Percentiles rank a stretch among this genome's conserved stretches.
phyloP scores from a whole-genome alignment of 2,329 filamentous ascomycete species.

The Monilinia aucupariae region DNA sequence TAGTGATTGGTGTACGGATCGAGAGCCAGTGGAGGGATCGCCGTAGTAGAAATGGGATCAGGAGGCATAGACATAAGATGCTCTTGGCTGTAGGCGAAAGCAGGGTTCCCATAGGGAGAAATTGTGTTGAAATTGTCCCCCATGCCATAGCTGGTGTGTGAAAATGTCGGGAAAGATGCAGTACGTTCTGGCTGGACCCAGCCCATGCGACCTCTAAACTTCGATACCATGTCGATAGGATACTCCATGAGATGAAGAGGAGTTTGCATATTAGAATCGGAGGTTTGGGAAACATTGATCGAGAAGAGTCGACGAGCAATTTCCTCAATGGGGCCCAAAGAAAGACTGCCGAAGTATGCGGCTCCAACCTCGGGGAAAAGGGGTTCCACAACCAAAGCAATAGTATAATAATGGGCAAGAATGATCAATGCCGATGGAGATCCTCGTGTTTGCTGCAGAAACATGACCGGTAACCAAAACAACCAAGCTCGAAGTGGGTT shows the following conservation, averaged over 20 bases:
- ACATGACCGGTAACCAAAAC: conserved; percentile 87
- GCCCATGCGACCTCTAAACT: conserved; percentile 65
- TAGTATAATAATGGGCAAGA: conserved; percentile 79
- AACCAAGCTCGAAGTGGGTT: conserved; percentile 87
- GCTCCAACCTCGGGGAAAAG: conserved; percentile 88
- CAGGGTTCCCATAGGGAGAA: conserved; percentile 52
- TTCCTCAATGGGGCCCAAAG: conserved; percentile 76
- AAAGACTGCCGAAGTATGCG: conserved; percentile 78
- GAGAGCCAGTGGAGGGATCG: conserved; percentile 50
- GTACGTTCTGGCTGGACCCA: conserved; percentile 57
- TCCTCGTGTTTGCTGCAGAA: conserved; percentile 69
- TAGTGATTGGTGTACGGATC: conserved; percentile 52
- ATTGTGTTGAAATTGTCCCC: conserved; percentile 42
- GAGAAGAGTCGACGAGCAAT: conserved; percentile 71
- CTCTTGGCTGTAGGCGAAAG: conserved; percentile 61
- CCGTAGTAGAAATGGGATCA: conserved; percentile 43
- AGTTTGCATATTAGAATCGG: conserved; percentile 54
- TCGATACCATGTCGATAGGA: conserved; percentile 61
- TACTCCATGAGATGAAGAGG: conserved; percentile 66
- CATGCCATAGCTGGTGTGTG: conserved; percentile 50
- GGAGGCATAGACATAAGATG: conserved; percentile 52
- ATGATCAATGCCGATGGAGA: conserved; percentile 76
- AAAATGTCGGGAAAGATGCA: conserved; percentile 56
- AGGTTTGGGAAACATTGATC: conserved; percentile 55
- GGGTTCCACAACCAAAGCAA: conserved; percentile 80